Evolutionary conservation across 129 eudicot genomes (phyloP).

Genomic region (Escallonia herrerae): DNA sequence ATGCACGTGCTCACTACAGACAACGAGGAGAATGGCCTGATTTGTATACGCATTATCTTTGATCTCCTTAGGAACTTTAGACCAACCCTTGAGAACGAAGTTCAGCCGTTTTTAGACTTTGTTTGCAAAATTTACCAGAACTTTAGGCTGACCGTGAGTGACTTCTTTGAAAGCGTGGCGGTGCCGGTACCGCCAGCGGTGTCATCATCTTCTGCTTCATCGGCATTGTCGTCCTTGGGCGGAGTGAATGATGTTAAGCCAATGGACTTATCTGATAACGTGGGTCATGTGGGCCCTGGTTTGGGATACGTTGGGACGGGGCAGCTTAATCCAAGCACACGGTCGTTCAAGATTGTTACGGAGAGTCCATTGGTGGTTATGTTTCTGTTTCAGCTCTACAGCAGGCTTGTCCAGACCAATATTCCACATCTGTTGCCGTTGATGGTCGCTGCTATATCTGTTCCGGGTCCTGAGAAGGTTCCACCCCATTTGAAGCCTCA

Average conservation of each 20-base stretch:
- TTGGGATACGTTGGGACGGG: slow-evolving; percentile 46
- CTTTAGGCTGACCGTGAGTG: slow-evolving; percentile 74
- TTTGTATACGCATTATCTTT: slow-evolving; percentile 86
- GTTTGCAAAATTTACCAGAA: slow-evolving; percentile 93
- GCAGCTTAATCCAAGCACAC: slow-evolving; percentile 89
- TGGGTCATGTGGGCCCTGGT: slow-evolving; percentile 38
- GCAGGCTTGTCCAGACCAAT: slow-evolving; percentile 94
- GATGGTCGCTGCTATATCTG: slow-evolving; percentile 94
- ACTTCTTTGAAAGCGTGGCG: slow-evolving; percentile 86
- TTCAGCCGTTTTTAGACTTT: slow-evolving; percentile 93
- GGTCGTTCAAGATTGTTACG: slow-evolving; percentile 90
- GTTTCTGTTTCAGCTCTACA: slow-evolving; percentile 93
- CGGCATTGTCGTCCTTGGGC: slow-evolving; percentile 41
- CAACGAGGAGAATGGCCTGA: slow-evolving; percentile 93
- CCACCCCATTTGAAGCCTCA: slow-evolving; percentile 85
- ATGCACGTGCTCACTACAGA: slow-evolving; percentile 94
- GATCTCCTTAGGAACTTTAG: slow-evolving; percentile 88
- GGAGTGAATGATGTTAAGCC: slow-evolving; percentile 80
- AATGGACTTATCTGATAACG: slow-evolving; percentile 81
- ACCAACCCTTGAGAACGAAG: slow-evolving; percentile 87
- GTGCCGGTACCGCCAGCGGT: slow-evolving; percentile 59
- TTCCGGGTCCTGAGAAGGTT: slow-evolving; percentile 92
- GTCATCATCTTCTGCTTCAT: slow-evolving; percentile 26
- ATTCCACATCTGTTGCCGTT: slow-evolving; percentile 85
- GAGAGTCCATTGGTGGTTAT: slow-evolving; percentile 98